phyloP scores from a whole-genome alignment of 345 rosid species.

The Camelina laxa region DNA sequence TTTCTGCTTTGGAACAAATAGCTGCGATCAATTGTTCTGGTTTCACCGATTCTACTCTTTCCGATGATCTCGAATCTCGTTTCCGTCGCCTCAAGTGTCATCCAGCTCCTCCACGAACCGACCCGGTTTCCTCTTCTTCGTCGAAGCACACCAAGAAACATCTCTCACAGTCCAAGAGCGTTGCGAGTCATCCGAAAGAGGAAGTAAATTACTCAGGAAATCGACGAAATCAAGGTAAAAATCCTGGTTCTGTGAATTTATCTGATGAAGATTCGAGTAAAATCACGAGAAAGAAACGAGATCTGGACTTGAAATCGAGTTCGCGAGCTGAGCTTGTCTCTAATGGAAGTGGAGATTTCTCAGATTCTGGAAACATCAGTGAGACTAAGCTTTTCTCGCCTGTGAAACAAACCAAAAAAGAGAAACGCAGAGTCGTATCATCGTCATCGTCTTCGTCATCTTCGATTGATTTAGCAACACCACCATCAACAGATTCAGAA shows the following conservation, averaged over 20 bases:
- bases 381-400: conserved; percentile 28
- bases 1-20: conserved; percentile 71
- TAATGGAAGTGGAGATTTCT: conserved; percentile 39
- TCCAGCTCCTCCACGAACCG: conserved; percentile 48
- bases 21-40: conserved; percentile 75
- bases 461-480: conserved; percentile 24
- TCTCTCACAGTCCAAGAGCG: conserved; percentile 39
- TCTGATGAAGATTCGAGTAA: conserved; percentile 33
- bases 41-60: conserved; percentile 59
- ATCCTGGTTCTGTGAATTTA: conserved; percentile 3
- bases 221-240: conserved; percentile 38
- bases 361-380: conserved; percentile 33
- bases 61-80: conserved; percentile 74
- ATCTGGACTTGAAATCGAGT: conserved; percentile 34
- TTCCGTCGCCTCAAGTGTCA: conserved; percentile 77
- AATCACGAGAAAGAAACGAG: conserved; percentile 4
- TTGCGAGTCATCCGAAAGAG: conserved; percentile 16
- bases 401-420: conserved; percentile 36
- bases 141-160: background rate
- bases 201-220: conserved; percentile 30
- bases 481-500: conserved; percentile 29
- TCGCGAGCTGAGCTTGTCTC: conserved; percentile 18
- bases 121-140: conserved; percentile 19
- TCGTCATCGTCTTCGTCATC: conserved; percentile 38
- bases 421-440: conserved; percentile 38